Conservation (phyloP, 1,284 basidiomycete genomes). For the Mrakiaceae sp. region DNA sequence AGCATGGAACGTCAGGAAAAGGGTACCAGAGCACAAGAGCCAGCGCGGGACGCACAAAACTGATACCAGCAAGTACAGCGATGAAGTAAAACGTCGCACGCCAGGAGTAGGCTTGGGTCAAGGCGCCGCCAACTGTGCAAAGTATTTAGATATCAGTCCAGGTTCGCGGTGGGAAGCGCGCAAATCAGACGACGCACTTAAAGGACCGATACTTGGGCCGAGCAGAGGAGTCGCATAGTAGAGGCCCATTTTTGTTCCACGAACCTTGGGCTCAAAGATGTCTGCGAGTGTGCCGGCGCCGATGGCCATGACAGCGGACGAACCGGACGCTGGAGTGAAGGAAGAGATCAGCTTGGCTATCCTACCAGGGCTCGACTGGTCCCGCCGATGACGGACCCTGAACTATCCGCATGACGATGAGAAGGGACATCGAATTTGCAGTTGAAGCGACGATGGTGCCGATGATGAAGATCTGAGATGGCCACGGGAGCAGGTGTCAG, state of each 20-base stretch:
- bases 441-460: constrained; percentile 50
- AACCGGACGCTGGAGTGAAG: constrained; percentile 37
- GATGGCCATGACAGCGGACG: constrained; percentile 61
- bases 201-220: constrained; percentile 7
- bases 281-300: constrained; percentile 73
- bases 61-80: constrained; percentile 48
- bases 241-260: constrained; percentile 41
- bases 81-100: constrained; percentile 72
- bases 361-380: constrained; percentile 30
- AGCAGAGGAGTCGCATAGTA: constrained; percentile 12
- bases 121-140: constrained; percentile 44
- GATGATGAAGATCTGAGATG: constrained; percentile 44
- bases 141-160: background rate
- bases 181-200: background rate
- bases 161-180: background rate
- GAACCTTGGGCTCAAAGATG: constrained; percentile 64
- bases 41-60: constrained; percentile 29
- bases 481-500: background rate
- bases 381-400: constrained; percentile 40
- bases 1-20: background rate
- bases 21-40: no score
- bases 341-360: constrained; percentile 6
- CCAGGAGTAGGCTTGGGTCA: constrained; percentile 62
- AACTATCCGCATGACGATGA: constrained; percentile 56
- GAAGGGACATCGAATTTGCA: constrained; percentile 46